Evolutionary conservation across 2,329 filamentous ascomycete species (phyloP).

Genomic region (Alternaria gaisen): DNA sequence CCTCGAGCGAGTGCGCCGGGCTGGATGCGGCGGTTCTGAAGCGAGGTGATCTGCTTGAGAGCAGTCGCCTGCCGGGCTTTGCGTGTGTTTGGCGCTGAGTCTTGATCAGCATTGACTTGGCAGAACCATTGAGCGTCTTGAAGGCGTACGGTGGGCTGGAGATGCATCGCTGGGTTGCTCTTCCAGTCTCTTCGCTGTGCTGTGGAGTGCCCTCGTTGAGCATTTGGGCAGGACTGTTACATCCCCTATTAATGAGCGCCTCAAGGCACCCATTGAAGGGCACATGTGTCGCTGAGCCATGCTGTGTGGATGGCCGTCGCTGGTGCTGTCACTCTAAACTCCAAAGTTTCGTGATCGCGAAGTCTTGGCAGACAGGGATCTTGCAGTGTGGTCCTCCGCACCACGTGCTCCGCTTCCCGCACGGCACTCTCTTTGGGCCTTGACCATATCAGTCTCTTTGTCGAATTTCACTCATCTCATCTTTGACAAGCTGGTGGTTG

Average conservation of each 20-base stretch:
- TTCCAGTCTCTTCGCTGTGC: conserved; percentile 37
- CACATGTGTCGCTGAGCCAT: conserved; percentile 49
- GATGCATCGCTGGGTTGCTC: conserved; percentile 31
- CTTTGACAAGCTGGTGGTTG: background rate
- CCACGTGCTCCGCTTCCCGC: conserved; percentile 20
- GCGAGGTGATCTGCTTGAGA: conserved; percentile 35
- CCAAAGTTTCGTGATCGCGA: conserved; percentile 41
- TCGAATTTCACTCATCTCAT: conserved; percentile 1
- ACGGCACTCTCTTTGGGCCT: background rate
- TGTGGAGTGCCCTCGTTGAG: conserved; percentile 37
- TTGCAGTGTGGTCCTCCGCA: conserved; percentile 7
- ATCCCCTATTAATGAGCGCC: conserved; percentile 34
- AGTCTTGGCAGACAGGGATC: conserved; percentile 43
- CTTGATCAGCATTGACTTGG: conserved; percentile 18
- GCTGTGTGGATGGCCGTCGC: conserved; percentile 29
- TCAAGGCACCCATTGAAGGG: conserved; percentile 45
- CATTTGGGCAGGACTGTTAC: conserved; percentile 26
- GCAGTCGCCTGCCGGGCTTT: conserved; percentile 36
- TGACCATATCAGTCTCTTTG: background rate
- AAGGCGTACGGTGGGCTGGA: conserved; percentile 18
- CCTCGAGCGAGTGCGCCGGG: conserved; percentile 32
- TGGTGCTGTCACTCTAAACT: conserved; percentile 18
- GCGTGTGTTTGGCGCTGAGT: conserved; percentile 30
- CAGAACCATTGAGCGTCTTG: background rate
- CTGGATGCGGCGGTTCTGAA: conserved; percentile 32